Conservation (phyloP, 2,329 filamentous ascomycete genomes). For the Colletotrichum lini region DNA sequence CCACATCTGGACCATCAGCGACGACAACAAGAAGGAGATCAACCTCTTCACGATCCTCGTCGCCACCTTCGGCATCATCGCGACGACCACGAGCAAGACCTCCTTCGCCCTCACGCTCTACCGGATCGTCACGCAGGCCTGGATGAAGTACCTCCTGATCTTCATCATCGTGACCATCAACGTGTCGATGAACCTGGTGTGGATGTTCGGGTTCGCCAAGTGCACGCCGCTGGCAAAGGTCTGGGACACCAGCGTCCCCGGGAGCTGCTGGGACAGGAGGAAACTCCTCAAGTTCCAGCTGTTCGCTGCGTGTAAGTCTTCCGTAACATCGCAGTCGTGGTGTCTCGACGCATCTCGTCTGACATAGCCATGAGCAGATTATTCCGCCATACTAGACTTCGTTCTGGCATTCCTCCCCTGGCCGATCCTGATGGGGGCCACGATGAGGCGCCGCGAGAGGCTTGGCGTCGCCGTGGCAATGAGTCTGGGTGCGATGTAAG, state of each 20-base stretch:
- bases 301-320: conserved; percentile 50
- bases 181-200: conserved; percentile 47
- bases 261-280: conserved; percentile 50
- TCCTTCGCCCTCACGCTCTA: conserved; percentile 46
- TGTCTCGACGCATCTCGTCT: background rate
- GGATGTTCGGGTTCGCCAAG: conserved; percentile 53
- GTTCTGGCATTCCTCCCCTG: conserved; percentile 52
- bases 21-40: conserved; percentile 42
- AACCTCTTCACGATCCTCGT: conserved; percentile 44
- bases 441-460: conserved; percentile 51
- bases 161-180: conserved; percentile 47
- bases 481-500: conserved; percentile 54
- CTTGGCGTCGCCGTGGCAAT: conserved; percentile 54
- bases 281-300: conserved; percentile 49
- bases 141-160: conserved; percentile 47
- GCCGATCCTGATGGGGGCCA: conserved; percentile 52
- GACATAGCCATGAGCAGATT: conserved; percentile 45
- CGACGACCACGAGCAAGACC: conserved; percentile 44
- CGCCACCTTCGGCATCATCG: conserved; percentile 44
- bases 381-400: conserved; percentile 53
- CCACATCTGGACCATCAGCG: conserved; percentile 43
- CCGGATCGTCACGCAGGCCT: conserved; percentile 45
- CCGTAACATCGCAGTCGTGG: rapidly evolving
- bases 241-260: conserved; percentile 46
- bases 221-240: conserved; percentile 50